phyloP scores from a whole-genome alignment of 2,329 filamentous ascomycete species.

The Chaetomium strumarium region DNA sequence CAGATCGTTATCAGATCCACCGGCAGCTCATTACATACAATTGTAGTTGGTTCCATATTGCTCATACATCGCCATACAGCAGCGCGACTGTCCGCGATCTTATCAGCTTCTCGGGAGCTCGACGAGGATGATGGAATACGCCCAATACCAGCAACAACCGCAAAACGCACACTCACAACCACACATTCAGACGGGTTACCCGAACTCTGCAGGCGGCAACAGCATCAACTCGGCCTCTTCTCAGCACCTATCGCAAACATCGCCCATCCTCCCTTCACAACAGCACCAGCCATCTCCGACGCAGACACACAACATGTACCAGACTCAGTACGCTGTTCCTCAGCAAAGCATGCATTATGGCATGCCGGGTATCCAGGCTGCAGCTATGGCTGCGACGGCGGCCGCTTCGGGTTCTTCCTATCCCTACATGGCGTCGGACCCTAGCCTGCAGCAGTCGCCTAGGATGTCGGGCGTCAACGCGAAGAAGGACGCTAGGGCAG shows the following conservation, averaged over 20 bases:
- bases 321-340: constrained; percentile 68
- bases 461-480: constrained; percentile 63
- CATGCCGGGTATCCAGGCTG: constrained; percentile 78
- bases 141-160: constrained; percentile 64
- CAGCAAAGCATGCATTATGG: constrained; percentile 75
- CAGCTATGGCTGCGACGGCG: constrained; percentile 86
- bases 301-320: constrained; percentile 71
- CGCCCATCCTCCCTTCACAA: constrained; percentile 74
- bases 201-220: constrained; percentile 49
- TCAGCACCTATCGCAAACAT: constrained; percentile 67
- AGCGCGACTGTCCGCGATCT: constrained; percentile 16
- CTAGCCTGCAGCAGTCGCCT: constrained; percentile 67
- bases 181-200: constrained; percentile 56
- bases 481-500: constrained; percentile 61
- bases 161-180: constrained; percentile 57
- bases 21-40: not conserved
- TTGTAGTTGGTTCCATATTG: not conserved
- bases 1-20: constrained; percentile 11
- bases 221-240: constrained; percentile 70
- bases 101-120: constrained; percentile 18
- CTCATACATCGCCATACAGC: not conserved
- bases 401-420: constrained; percentile 79
- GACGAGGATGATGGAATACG: constrained; percentile 62
- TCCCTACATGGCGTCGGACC: constrained; percentile 67
- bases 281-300: constrained; percentile 61